Evolutionary conservation across 768 basidiomycete species (phyloP), one percentile per base, ranked within the genome.

Genomic region (Exidia glandulosa): DNA sequence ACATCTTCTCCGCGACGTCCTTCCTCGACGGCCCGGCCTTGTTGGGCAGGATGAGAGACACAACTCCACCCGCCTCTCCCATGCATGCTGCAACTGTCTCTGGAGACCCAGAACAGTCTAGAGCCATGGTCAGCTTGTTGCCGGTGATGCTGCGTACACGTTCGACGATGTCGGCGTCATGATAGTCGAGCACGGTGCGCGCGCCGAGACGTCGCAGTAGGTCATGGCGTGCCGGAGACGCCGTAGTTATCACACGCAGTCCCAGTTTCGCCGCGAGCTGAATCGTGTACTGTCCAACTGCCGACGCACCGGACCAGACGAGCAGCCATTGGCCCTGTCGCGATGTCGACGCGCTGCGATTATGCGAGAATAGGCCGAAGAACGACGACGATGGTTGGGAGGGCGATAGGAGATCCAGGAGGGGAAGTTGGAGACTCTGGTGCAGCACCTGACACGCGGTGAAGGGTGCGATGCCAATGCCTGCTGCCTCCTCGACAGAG

Each of bases 1-100:
- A 6, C 7, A 45, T 19, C 19, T 45, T 23, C 19, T 45, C 41
- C 41, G 16, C 23, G 10, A 45, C 41, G 19, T 45, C 41, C 12
- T 6, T 6, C 41, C 41, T 45, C 12, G 41, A 45, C 19, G 41
- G 41, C 2, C 77, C 76, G 59, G 74, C 69, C 63, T 81, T 82
- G 57, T 80, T 65, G 1, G 81, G 80, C 50, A 79, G 60, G 29
- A 82, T 66, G 19, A 79, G 58, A 2, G 79, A 79, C 2, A 78
- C 68, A 31, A 65, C 74, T 32, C 74, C 77, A 19, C 63, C 61
- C 5, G 75, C 66, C 50, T 69, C 70, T 31, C 79, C 67, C 5
- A 80, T 3, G 74, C 67, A 25, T 81, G 66, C 66, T 3, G 63
- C 68, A 58, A 81, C 50, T 0, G 75, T 77, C 3, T 62, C 63